These are phyloP conservation scores for Cryphonectria naterciae DNA, from an alignment of 2,329 filamentous ascomycete species.

Conservation along the genomic window DNA sequence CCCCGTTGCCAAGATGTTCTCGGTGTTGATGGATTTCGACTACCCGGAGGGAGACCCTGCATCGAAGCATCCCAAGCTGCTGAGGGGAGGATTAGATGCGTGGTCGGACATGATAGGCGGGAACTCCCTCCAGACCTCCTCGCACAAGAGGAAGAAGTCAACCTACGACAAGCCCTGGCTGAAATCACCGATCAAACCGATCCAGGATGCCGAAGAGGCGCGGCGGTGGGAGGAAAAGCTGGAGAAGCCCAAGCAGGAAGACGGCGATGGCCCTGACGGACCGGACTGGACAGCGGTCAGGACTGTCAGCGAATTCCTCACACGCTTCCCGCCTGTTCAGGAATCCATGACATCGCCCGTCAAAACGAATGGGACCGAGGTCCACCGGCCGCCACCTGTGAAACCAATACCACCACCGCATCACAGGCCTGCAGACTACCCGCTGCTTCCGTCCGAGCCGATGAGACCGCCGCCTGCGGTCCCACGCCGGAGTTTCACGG, in stretches of 20 bases:
- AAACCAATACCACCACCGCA: constrained; percentile 13
- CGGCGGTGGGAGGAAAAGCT: constrained; percentile 79
- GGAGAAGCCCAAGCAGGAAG: constrained; percentile 22
- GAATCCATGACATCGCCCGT: constrained; percentile 61
- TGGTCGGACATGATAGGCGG: constrained; percentile 84
- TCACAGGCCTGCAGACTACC: constrained; percentile 41
- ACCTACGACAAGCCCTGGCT: constrained; percentile 38
- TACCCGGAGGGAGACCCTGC: constrained; percentile 47
- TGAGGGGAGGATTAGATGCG: constrained; percentile 81
- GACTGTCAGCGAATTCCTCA: constrained; percentile 67
- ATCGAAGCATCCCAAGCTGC: constrained; percentile 69
- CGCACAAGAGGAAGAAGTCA: constrained; percentile 29
- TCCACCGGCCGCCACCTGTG: constrained; percentile 12
- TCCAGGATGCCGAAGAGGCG: constrained; percentile 77
- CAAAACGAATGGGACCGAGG: constrained; percentile 24
- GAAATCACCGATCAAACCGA: constrained; percentile 62
- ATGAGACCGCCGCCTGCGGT: constrained; percentile 70
- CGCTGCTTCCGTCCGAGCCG: constrained; percentile 60
- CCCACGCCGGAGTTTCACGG: constrained; percentile 77
- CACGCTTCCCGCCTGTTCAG: constrained; percentile 73
- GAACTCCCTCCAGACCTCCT: constrained; percentile 58
- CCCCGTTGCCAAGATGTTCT: constrained; percentile 73
- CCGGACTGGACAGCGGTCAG: constrained; percentile 22
- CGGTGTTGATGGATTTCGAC: constrained; percentile 83
- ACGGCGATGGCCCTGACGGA: constrained; percentile 9